phyloP scores from a whole-genome alignment of 371 early-diverging fungal species.

The Neoconidiobolus thromboides region DNA sequence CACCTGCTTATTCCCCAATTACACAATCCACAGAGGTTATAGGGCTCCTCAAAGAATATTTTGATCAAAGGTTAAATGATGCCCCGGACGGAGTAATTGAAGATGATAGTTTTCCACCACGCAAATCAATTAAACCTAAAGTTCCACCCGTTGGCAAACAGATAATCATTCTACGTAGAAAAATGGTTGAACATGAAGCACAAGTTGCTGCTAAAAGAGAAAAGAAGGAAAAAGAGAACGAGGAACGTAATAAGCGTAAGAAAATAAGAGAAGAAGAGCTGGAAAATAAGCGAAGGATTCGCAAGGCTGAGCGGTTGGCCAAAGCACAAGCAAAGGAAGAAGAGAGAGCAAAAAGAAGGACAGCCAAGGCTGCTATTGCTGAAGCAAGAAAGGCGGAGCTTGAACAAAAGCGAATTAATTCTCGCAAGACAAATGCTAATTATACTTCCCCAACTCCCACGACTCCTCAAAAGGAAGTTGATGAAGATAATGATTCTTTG shows the following conservation, averaged over 20 bases:
- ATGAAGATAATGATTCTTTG: background rate
- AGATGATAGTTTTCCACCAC: background rate
- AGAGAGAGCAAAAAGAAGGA: background rate
- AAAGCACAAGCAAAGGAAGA: background rate
- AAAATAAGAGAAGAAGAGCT: background rate
- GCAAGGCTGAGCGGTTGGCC: background rate
- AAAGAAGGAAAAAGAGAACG: background rate
- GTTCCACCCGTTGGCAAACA: conserved; percentile 2
- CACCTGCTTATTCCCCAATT: background rate
- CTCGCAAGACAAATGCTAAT: background rate
- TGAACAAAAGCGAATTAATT: background rate
- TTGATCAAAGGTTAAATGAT: background rate
- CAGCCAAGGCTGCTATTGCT: background rate
- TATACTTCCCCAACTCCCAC: background rate
- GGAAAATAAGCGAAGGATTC: background rate
- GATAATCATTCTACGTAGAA: background rate
- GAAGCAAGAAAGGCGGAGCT: background rate
- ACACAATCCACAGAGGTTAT: background rate
- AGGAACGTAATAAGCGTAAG: background rate
- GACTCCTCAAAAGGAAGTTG: background rate
- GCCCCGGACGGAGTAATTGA: background rate
- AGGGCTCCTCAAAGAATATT: background rate
- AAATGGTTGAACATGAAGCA: background rate
- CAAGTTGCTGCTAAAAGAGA: background rate
- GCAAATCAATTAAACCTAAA: background rate